Percentiles rank a stretch among this genome's conserved stretches.
Evolutionary conservation across 1,284 basidiomycete species (phyloP).

Genomic region (Ustilago cynodontis): DNA sequence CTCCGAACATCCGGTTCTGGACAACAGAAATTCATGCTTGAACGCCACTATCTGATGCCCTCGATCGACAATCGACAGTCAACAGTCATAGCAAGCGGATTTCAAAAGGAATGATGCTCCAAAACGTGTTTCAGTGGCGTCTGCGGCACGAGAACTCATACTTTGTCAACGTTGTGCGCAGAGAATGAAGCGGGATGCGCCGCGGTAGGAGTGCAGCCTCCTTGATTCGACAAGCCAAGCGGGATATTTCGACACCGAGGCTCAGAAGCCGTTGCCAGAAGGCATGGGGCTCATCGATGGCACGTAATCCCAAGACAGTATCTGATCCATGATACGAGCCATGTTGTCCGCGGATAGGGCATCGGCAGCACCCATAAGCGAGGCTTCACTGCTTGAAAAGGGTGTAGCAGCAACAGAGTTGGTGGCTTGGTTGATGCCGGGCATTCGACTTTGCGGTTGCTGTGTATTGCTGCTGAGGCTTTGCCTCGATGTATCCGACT

Average conservation of each 20-base stretch:
- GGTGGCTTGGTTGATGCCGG: not conserved
- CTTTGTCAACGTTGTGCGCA: no score
- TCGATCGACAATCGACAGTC: not conserved
- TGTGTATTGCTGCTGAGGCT: not conserved
- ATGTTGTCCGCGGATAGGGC: conserved; percentile 21
- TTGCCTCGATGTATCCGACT: not conserved
- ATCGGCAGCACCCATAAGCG: conserved; percentile 7
- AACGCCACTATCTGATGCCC: not conserved
- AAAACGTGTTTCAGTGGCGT: no score
- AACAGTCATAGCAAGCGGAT: not conserved
- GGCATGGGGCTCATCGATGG: not conserved
- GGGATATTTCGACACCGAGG: not conserved
- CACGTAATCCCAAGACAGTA: conserved; percentile 19
- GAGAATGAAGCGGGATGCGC: no score
- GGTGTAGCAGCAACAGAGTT: not conserved
- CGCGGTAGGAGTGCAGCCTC: no score
- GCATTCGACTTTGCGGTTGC: not conserved
- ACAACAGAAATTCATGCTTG: not conserved
- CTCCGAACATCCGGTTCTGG: not conserved
- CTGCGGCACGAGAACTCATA: no score
- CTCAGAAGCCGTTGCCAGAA: not conserved
- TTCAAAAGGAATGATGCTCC: not conserved
- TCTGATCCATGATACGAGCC: conserved; percentile 36
- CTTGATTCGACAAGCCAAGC: no score
- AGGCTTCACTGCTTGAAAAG: not conserved